Conservation (phyloP, 345 rosid species). For the Clausena lansium region DNA sequence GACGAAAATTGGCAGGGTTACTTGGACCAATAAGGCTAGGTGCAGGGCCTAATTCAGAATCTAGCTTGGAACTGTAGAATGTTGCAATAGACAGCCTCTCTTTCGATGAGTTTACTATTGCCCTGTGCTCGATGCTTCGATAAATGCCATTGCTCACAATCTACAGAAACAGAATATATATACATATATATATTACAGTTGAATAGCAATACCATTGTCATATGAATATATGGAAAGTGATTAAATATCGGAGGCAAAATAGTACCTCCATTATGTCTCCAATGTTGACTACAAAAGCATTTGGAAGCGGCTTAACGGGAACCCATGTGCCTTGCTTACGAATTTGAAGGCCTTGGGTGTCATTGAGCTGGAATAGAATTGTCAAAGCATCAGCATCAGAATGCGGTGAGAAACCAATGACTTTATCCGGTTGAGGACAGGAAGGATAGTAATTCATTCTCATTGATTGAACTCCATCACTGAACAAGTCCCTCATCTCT, state of each 20-base stretch:
- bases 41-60: slow-evolving; percentile 27
- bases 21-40: slow-evolving; percentile 13
- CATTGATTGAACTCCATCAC: slow-evolving; percentile 35
- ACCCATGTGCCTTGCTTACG: slow-evolving; percentile 10
- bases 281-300: slow-evolving; percentile 13
- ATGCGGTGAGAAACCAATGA: slow-evolving; percentile 40
- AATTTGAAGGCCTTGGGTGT: slow-evolving; percentile 16
- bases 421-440: slow-evolving; percentile 37
- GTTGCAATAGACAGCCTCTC: slow-evolving; percentile 24
- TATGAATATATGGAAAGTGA: neutral
- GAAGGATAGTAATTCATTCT: slow-evolving; percentile 48
- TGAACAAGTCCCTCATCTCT: slow-evolving; percentile 36
- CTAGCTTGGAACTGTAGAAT: slow-evolving; percentile 24
- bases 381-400: slow-evolving; percentile 25
- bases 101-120: slow-evolving; percentile 15
- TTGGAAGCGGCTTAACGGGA: slow-evolving; percentile 4
- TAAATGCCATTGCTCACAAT: slow-evolving; percentile 31
- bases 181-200: neutral
- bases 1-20: slow-evolving; percentile 9
- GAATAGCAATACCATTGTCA: neutral
- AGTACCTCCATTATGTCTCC: slow-evolving; percentile 28
- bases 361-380: slow-evolving; percentile 16
- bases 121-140: slow-evolving; percentile 34
- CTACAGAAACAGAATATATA: neutral
- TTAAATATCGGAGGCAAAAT: neutral